Conservation (phyloP, 805 yeast genomes). For the Wickerhamiella brachini region DNA sequence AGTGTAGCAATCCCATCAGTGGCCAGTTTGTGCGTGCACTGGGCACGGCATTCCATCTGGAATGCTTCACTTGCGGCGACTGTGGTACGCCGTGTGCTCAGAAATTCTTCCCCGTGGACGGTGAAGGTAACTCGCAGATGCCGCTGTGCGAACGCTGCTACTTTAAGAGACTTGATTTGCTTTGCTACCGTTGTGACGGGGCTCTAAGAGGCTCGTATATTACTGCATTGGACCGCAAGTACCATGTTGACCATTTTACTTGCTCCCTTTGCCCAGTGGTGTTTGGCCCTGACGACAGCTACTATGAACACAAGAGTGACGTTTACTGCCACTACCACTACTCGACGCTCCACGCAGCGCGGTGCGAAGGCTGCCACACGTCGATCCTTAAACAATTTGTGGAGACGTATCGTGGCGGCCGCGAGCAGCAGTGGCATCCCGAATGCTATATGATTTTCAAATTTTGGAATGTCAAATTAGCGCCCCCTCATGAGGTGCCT, state of each 20-base stretch:
- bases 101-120: constrained; percentile 75
- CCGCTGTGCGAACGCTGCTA: constrained; percentile 87
- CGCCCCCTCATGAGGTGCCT: constrained; percentile 16
- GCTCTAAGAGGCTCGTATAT: constrained; percentile 88
- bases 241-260: constrained; percentile 89
- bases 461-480: constrained; percentile 82
- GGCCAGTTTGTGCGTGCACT: constrained; percentile 84
- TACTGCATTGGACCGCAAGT: constrained; percentile 82
- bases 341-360: constrained; percentile 69
- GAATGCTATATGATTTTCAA: constrained; percentile 97
- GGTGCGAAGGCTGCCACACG: constrained; percentile 86
- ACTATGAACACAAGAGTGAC: constrained; percentile 70
- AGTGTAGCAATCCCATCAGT: constrained; percentile 38
- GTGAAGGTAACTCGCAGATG: constrained; percentile 16
- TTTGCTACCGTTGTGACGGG: constrained; percentile 75
- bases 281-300: constrained; percentile 83
- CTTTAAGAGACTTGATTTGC: constrained; percentile 66
- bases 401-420: constrained; percentile 80
- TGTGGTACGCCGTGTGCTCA: constrained; percentile 72
- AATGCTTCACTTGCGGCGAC: constrained; percentile 75
- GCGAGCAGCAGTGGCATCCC: constrained; percentile 96
- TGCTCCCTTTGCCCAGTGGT: constrained; percentile 77
- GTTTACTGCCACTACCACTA: constrained; percentile 89
- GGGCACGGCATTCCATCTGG: constrained; percentile 65
- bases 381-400: constrained; percentile 91